These are phyloP conservation scores for Oropetium thomaeum DNA, from an alignment of 176 grass and related monocot species.

Conservation along the genomic window DNA sequence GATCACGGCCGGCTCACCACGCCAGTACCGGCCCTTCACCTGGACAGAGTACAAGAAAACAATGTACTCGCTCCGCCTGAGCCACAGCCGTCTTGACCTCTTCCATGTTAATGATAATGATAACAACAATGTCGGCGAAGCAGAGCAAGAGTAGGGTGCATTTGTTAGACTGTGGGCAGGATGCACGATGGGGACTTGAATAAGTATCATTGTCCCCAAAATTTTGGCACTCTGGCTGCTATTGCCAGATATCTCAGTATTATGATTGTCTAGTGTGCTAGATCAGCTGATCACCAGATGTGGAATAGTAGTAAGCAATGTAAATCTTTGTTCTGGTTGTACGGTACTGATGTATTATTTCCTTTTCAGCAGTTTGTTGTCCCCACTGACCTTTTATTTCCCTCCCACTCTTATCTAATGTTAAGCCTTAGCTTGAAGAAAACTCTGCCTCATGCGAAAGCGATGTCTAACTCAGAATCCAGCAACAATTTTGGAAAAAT, in stretches of 20 bases:
- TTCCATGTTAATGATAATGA: constrained; percentile 41
- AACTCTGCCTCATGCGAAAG: constrained; percentile 14
- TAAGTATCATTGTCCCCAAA: constrained; percentile 44
- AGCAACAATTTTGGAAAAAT: background rate
- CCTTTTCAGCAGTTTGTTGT: constrained; percentile 27
- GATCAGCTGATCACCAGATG: constrained; percentile 1
- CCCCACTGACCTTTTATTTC: background rate
- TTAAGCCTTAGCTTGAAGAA: constrained; percentile 31
- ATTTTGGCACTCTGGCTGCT: constrained; percentile 48
- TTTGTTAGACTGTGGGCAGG: constrained; percentile 3
- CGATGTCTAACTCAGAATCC: constrained; percentile 22
- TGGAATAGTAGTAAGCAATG: constrained; percentile 33
- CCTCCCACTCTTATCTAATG: background rate
- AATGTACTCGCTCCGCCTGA: constrained; percentile 90
- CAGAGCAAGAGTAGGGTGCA: constrained; percentile 31
- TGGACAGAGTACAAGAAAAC: constrained; percentile 95
- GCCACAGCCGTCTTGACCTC: constrained; percentile 77
- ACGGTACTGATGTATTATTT: constrained; percentile 32
- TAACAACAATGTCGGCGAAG: background rate
- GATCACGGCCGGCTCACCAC: constrained; percentile 32
- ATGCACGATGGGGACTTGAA: constrained; percentile 34
- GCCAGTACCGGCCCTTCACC: constrained; percentile 71
- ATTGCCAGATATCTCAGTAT: constrained; percentile 20
- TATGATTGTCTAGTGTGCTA: constrained; percentile 19
- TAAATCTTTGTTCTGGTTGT: constrained; percentile 32